Conservation (phyloP, 192 early-diverging fungal species). For the Allomyces macrogynus region DNA sequence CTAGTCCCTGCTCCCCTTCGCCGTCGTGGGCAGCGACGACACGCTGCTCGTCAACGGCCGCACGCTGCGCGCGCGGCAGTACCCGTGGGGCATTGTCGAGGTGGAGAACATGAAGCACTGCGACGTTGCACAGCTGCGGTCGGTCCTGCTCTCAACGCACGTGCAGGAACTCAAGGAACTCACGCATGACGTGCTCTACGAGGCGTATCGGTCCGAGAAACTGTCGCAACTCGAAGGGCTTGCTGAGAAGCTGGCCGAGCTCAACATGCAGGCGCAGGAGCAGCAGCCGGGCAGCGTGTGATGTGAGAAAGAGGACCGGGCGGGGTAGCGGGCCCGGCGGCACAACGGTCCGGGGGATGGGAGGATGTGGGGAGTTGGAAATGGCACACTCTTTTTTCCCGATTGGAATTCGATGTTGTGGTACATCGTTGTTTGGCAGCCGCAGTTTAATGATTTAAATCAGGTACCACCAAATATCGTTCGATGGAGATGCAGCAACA, state of each 20-base stretch:
- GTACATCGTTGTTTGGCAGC: no score
- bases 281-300: no score
- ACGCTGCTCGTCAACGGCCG: slow-evolving; percentile 67
- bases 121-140: slow-evolving; percentile 86
- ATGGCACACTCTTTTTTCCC: no score
- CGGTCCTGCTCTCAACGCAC: slow-evolving; percentile 85
- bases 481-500: no score
- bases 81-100: slow-evolving; percentile 93
- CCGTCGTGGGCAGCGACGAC: slow-evolving; percentile 87
- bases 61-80: slow-evolving; percentile 73
- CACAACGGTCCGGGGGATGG: no score
- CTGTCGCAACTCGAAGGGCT: slow-evolving; percentile 40
- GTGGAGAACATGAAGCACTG: slow-evolving; percentile 92
- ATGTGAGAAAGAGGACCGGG: no score
- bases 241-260: slow-evolving; percentile 2
- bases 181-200: slow-evolving; percentile 87
- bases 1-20: slow-evolving; percentile 66
- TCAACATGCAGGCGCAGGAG: no score
- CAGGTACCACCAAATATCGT: no score
- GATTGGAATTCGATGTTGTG: no score
- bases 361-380: no score
- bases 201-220: slow-evolving; percentile 85
- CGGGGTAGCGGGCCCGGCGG: no score
- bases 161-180: slow-evolving; percentile 93
- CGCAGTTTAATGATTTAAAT: no score